Conservation (phyloP, 352 stramenopile species). For the Globisporangium orthogonon region DNA sequence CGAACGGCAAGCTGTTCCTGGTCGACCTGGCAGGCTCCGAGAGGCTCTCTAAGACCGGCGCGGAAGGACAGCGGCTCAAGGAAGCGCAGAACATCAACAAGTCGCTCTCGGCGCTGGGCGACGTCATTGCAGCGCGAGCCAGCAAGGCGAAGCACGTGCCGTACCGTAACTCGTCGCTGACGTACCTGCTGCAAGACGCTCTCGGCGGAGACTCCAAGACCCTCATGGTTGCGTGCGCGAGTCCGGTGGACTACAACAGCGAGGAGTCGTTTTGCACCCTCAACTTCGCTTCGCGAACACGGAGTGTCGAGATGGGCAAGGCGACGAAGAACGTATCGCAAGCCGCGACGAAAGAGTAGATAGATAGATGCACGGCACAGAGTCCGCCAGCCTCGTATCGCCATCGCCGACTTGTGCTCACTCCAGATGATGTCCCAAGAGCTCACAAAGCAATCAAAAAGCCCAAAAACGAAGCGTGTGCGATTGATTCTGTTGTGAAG, state of each 20-base stretch:
- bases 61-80: constrained; percentile 81
- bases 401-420: background rate
- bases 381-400: background rate
- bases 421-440: background rate
- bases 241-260: constrained; percentile 88
- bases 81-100: constrained; percentile 94
- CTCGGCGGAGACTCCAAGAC: constrained; percentile 90
- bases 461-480: background rate
- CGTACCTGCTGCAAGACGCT: constrained; percentile 91
- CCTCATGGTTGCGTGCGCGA: constrained; percentile 90
- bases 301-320: constrained; percentile 88
- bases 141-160: constrained; percentile 91
- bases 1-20: constrained; percentile 79
- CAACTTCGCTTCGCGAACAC: constrained; percentile 85
- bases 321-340: constrained; percentile 78
- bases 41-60: constrained; percentile 85
- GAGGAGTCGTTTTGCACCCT: constrained; percentile 92
- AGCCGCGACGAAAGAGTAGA: constrained; percentile 23
- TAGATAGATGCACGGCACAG: background rate
- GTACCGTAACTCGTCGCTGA: constrained; percentile 94
- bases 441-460: constrained; percentile 2
- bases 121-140: constrained; percentile 92
- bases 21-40: constrained; percentile 90
- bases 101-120: constrained; percentile 92
- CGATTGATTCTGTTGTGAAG: background rate